phyloP scores from a whole-genome alignment of 345 rosid species.

The Pistacia vera region DNA sequence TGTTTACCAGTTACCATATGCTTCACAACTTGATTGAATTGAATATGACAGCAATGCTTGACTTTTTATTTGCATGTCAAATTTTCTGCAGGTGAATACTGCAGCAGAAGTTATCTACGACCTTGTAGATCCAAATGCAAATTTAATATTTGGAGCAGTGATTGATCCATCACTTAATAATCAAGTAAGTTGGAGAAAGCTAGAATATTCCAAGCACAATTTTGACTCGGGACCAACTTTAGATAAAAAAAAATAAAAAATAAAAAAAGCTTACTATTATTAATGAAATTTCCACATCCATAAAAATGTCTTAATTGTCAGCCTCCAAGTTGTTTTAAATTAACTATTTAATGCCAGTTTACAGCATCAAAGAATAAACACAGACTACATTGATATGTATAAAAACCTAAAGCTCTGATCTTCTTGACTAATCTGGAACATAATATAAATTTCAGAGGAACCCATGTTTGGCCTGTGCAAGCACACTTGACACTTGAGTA shows the following conservation, averaged over 20 bases:
- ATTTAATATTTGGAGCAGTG: slow-evolving; percentile 62
- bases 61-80: neutral
- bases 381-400: neutral
- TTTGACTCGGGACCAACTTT: neutral
- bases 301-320: neutral
- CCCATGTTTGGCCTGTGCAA: too few relatives aligned
- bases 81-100: slow-evolving; percentile 71
- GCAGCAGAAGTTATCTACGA: slow-evolving; percentile 92
- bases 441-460: too few relatives aligned
- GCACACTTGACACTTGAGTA: too few relatives aligned
- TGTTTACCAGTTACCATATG: neutral
- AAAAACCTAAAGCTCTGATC: neutral
- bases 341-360: neutral
- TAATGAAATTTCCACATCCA: neutral
- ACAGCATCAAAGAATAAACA: neutral
- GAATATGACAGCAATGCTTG: neutral
- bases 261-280: neutral
- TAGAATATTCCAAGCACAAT: neutral
- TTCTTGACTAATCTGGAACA: neutral
- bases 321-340: neutral
- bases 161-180: slow-evolving; percentile 78
- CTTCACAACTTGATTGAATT: neutral
- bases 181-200: slow-evolving; percentile 52
- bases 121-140: slow-evolving; percentile 86
- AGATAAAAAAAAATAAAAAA: neutral